Evolutionary conservation across 2,329 filamentous ascomycete species (phyloP), one percentile per base, ranked within the genome.

Genomic region (Diaporthe vexans): DNA sequence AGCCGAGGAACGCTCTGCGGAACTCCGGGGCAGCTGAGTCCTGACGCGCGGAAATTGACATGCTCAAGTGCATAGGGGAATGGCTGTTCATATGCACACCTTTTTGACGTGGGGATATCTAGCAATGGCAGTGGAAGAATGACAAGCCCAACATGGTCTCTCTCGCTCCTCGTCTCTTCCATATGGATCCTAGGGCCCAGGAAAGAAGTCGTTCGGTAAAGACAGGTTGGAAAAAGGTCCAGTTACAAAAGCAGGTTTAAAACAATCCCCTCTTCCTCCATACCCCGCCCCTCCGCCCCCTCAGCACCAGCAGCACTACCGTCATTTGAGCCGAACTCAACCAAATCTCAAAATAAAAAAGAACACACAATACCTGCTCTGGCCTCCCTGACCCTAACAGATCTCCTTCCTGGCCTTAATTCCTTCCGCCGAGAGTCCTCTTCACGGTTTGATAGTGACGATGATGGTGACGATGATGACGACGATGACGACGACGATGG

Each of bases 101-200:
- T 63, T 63, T 35, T 63, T 43, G 70, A 46, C 29, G 24, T 43
- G 48, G 69, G 57, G 33, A 72, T 72, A 54, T 72, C 57, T 72
- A 72, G 29, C 46, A 35, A 54, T 19, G 57, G 57, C 46, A 54
- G 40, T 40, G 33, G 46, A 63, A 13, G 63, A 40, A 68, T 68
- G 33, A 52, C n/a, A 52, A 40, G 48, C 33, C 33, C 33, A 26
- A 40, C 6, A 52, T 13, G 7, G 7, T 37, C 63, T 67, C 48
- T 35, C 61, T 54, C 40, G 40, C n/a, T 19, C 56, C 33, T 26
- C 17, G 5, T 21, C n/a, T 29, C 48, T 54, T 40, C 33, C 40
- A 19, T 19, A 21, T 15, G 15, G n/a, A 29, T 29, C 19, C 11
- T n/a, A 54, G n/a, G 35, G 48, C 48, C n/a, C n/a, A 52, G 21